Evolutionary conservation across 2,329 filamentous ascomycete genomes (phyloP).

Genomic region (Colletotrichum agaves): DNA sequence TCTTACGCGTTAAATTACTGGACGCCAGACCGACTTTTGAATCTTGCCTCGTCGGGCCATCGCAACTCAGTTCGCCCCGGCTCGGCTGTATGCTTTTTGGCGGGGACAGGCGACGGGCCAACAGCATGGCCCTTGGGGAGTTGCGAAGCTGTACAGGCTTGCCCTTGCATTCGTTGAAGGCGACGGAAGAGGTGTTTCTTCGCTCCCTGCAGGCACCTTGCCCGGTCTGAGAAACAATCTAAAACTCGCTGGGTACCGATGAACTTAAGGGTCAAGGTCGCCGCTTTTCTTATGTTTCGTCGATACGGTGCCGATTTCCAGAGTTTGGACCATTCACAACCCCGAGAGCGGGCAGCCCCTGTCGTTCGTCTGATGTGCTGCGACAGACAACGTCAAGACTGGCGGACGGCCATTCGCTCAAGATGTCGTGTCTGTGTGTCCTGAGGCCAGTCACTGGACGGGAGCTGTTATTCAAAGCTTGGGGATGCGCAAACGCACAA

Average conservation of each 20-base stretch:
- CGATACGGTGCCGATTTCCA: slow-evolving; percentile 28
- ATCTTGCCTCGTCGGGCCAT: slow-evolving; percentile 13
- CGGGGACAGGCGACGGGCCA: neutral
- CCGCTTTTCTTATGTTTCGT: slow-evolving; percentile 32
- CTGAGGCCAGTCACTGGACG: slow-evolving; percentile 32
- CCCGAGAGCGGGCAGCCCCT: slow-evolving; percentile 28
- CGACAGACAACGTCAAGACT: slow-evolving; percentile 34
- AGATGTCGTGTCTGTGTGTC: slow-evolving; percentile 18
- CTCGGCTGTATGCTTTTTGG: neutral
- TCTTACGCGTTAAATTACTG: neutral
- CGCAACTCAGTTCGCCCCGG: slow-evolving; percentile 3
- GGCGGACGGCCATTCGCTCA: slow-evolving; percentile 22
- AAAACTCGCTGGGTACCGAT: slow-evolving; percentile 13
- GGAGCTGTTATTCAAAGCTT: slow-evolving; percentile 26
- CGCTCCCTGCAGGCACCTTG: slow-evolving; percentile 30
- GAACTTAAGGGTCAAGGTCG: slow-evolving; percentile 18
- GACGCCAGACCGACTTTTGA: slow-evolving; percentile 36
- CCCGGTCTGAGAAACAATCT: slow-evolving; percentile 30
- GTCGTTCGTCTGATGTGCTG: slow-evolving; percentile 38
- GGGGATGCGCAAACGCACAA: slow-evolving; percentile 22
- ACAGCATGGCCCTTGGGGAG: neutral
- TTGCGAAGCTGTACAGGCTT: slow-evolving; percentile 20
- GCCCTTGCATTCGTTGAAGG: slow-evolving; percentile 33
- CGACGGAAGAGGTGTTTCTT: slow-evolving; percentile 35
- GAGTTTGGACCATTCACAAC: slow-evolving; percentile 33